Evolutionary conservation across 305 asterid species (phyloP).

Genomic region (Fraxinus sp.): DNA sequence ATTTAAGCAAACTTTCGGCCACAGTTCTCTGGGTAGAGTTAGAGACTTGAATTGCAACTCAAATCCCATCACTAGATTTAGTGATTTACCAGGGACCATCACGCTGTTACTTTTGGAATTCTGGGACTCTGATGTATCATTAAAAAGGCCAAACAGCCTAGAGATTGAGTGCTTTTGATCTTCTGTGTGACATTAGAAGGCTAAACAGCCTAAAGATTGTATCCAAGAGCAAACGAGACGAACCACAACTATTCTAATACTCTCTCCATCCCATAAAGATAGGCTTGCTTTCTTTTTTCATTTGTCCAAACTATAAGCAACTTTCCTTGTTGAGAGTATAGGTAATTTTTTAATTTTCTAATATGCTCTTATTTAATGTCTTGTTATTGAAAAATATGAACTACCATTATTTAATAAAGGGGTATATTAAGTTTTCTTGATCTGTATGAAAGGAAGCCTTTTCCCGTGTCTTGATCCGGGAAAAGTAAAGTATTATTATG

Average conservation of each 20-base stretch:
- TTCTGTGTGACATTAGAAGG: not conserved
- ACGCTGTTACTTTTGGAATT: not conserved
- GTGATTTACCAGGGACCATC: conserved; percentile 9
- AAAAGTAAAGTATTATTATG: too few species aligned
- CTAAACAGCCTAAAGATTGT: not conserved
- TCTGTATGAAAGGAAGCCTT: too few species aligned
- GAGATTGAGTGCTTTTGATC: not conserved
- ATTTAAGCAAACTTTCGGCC: conserved; percentile 2
- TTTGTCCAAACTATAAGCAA: not conserved
- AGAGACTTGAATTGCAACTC: not conserved
- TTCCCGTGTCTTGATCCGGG: too few species aligned
- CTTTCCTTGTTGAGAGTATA: too few species aligned
- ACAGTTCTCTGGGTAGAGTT: not conserved
- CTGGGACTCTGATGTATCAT: not conserved
- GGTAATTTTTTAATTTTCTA: not conserved
- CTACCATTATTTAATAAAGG: not conserved
- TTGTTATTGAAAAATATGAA: too few species aligned
- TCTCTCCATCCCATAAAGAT: not conserved
- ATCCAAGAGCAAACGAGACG: not conserved
- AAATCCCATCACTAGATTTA: conserved; percentile 12
- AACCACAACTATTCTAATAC: not conserved
- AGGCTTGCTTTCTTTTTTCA: not conserved
- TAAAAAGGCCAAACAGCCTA: conserved; percentile 8
- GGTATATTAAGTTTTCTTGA: not conserved
- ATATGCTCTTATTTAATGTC: not conserved